Evolutionary conservation across 495 filamentous ascomycete species (phyloP), one percentile per base, ranked within the genome.

Genomic region (Hypoxylon fragiforme): DNA sequence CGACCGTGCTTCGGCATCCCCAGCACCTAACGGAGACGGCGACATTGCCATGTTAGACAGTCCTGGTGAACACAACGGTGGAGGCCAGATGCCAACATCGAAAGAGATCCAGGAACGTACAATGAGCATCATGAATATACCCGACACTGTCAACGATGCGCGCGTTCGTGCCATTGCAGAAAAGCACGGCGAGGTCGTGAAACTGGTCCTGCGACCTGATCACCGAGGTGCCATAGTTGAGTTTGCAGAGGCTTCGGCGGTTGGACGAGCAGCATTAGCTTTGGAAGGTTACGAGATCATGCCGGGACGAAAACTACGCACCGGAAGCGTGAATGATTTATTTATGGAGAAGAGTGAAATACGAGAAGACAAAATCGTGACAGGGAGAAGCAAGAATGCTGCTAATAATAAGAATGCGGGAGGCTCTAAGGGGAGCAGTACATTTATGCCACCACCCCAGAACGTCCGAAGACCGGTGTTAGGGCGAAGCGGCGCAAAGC

Each of bases 141-240:
- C 88, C 15, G 87, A 87, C 51, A 87, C 85, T 9, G 76, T 89
- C 58, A 90, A 87, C 62, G 85, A 87, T 48, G 76, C 78, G 12
- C 87, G 88, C 61, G 77, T 90, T 20, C 77, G 80, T n/a, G 78
- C 82, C 32, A 63, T 79, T 11, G 80, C 85, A 7, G 85, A 88
- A 50, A 78, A 81, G 8, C 80, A 86, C 28, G 85, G 86, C 26
- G 52, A 77, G 1, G 77, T 80, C 1, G 80, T 86, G 63, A 91
- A 91, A 56, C 65, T 81, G 3, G 74, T 81, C 3, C 77, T 92
- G 2, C 83, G 86, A 31, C 90, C 90, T 1, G 81, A 89, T 42
- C 88, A 94, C 50, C 81, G 85, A 57, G 92, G 94, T n/a, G 94
- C 91, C 7, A 85, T 92, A 42, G 77, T 96, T 35, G 94, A 97